Evolutionary conservation across 495 filamentous ascomycete genomes (phyloP).

Genomic region (Penicillium psychrofluorescens): DNA sequence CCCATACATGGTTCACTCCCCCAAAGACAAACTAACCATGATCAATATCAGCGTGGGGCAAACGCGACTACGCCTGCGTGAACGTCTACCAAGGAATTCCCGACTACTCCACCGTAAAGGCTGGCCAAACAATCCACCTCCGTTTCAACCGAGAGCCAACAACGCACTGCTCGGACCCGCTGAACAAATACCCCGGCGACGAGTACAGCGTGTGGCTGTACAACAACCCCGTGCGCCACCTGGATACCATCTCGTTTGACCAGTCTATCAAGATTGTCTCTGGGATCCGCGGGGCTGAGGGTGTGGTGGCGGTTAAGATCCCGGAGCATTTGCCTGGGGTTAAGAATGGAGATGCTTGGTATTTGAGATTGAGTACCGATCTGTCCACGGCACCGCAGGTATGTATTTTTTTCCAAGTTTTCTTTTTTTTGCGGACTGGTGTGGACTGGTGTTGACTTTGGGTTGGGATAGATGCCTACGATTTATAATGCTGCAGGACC

Average conservation of each 20-base stretch:
- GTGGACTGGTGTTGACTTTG: background rate
- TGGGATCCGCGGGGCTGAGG: constrained; percentile 12
- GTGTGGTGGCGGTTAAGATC: constrained; percentile 20
- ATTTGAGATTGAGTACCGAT: constrained; percentile 20
- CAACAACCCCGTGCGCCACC: constrained; percentile 29
- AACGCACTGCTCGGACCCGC: constrained; percentile 14
- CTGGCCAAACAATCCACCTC: constrained; percentile 18
- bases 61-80: constrained; percentile 32
- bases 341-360: constrained; percentile 25
- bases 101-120: constrained; percentile 23
- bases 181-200: constrained; percentile 15
- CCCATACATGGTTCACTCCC: background rate
- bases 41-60: constrained; percentile 25
- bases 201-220: constrained; percentile 27
- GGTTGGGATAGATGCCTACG: constrained; percentile 20
- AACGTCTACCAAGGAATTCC: constrained; percentile 32
- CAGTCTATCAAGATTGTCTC: constrained; percentile 15
- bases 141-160: constrained; percentile 26
- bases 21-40: background rate
- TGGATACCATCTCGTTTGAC: constrained; percentile 15
- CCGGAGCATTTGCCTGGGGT: constrained; percentile 23
- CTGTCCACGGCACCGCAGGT: constrained; percentile 30
- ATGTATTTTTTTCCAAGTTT: constrained; percentile 1
- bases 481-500: constrained; percentile 27
- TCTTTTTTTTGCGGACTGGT: too few relatives aligned